Percentiles rank a stretch among this genome's conserved stretches.
phyloP scores from a whole-genome alignment of 208 protist species.

The Leishmania major region DNA sequence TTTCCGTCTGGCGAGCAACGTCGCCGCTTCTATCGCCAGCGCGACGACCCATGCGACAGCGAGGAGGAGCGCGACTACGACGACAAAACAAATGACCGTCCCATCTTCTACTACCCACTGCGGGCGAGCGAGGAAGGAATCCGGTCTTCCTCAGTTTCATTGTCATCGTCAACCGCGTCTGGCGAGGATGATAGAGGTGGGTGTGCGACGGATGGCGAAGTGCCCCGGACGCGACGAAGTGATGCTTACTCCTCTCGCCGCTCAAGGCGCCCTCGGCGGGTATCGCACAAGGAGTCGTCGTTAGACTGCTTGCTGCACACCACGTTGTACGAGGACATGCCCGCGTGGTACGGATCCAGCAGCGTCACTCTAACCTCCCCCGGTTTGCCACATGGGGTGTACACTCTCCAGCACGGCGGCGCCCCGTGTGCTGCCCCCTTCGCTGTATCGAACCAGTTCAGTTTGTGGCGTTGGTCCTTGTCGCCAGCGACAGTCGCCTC shows the following conservation, averaged over 20 bases:
- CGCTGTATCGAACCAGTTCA: conserved; percentile 18
- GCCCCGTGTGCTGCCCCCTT: conserved; percentile 27
- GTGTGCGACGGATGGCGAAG: neutral
- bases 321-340: conserved; percentile 40
- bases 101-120: conserved; percentile 72
- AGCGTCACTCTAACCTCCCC: conserved; percentile 24
- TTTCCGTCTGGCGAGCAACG: conserved; percentile 78
- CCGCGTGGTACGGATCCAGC: conserved; percentile 44
- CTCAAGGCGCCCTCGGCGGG: neutral
- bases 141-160: conserved; percentile 12
- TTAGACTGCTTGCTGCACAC: conserved; percentile 39
- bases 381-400: neutral
- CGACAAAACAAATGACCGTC: conserved; percentile 64
- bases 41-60: conserved; percentile 85
- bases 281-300: conserved; percentile 9
- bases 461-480: conserved; percentile 17
- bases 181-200: conserved; percentile 12
- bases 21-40: conserved; percentile 82
- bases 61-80: conserved; percentile 81
- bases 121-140: conserved; percentile 46
- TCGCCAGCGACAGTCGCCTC: neutral
- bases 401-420: conserved; percentile 32
- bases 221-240: neutral
- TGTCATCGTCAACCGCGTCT: neutral
- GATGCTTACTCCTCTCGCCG: conserved; percentile 2